Evolutionary conservation across 1,284 basidiomycete genomes (phyloP).

Genomic region (Calocybe gambosa): DNA sequence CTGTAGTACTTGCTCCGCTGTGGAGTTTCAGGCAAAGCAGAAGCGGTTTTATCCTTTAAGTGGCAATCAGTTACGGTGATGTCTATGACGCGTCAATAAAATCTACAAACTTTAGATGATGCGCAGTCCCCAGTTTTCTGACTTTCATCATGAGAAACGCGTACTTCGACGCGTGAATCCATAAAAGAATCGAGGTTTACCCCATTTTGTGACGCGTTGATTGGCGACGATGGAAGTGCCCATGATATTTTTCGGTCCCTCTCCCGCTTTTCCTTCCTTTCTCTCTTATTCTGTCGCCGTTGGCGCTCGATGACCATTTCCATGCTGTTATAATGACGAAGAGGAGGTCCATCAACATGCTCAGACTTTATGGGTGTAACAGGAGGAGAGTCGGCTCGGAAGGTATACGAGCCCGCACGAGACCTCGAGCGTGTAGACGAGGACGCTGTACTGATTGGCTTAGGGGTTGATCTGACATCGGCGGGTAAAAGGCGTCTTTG

Average conservation of each 20-base stretch:
- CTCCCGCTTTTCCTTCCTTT: slow-evolving; percentile 40
- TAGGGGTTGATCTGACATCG: slow-evolving; percentile 31
- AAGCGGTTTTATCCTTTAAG: slow-evolving; percentile 12
- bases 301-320: slow-evolving; percentile 66
- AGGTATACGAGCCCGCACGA: slow-evolving; percentile 45
- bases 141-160: slow-evolving; percentile 15
- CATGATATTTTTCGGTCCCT: slow-evolving; percentile 33
- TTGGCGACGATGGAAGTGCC: slow-evolving; percentile 41
- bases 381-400: slow-evolving; percentile 42
- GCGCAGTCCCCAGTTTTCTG: slow-evolving; percentile 9
- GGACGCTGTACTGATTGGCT: slow-evolving; percentile 28
- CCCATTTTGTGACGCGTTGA: slow-evolving; percentile 34
- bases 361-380: slow-evolving; percentile 58
- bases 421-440: slow-evolving; percentile 36
- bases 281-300: slow-evolving; percentile 47
- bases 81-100: slow-evolving; percentile 24
- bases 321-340: slow-evolving; percentile 64
- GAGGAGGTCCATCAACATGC: slow-evolving; percentile 41
- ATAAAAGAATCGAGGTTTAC: slow-evolving; percentile 42
- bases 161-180: slow-evolving; percentile 48
- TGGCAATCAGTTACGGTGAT: neutral
- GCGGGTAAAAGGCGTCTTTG: slow-evolving; percentile 29
- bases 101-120: slow-evolving; percentile 23
- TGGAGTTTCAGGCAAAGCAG: slow-evolving; percentile 41
- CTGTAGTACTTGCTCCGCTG: slow-evolving; percentile 53